Conservation (phyloP, 129 eudicot genomes). For the Rutidosis leptorrhynchoides region DNA sequence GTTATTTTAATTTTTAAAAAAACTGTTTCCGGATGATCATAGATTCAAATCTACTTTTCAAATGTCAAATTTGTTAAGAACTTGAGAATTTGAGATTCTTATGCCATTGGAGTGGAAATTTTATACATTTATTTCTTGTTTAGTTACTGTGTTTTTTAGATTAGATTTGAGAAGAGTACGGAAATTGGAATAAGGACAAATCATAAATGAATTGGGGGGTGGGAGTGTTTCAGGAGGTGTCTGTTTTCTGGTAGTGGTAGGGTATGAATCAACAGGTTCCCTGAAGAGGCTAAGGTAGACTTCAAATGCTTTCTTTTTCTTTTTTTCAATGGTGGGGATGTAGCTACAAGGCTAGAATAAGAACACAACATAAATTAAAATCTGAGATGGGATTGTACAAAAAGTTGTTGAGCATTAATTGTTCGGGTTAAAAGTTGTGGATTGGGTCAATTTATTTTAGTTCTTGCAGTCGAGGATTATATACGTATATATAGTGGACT, state of each 20-base stretch:
- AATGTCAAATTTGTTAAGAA: constrained; percentile 1
- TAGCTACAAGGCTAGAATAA: too few species aligned
- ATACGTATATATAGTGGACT: too few species aligned
- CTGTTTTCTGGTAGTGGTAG: constrained; percentile 11
- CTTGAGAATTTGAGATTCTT: constrained; percentile 1
- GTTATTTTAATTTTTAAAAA: too few species aligned
- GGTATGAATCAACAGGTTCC: constrained; percentile 18
- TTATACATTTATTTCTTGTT: not conserved
- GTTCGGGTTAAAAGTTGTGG: too few species aligned
- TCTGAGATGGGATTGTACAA: too few species aligned
- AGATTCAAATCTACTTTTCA: not conserved
- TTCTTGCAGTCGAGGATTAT: too few species aligned
- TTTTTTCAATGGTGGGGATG: too few species aligned
- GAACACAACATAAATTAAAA: too few species aligned
- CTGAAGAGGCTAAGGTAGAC: not conserved
- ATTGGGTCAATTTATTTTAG: too few species aligned
- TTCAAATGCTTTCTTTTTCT: too few species aligned
- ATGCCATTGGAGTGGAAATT: constrained; percentile 3
- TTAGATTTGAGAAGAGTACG: not conserved
- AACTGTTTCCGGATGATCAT: not conserved
- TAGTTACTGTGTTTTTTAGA: not conserved
- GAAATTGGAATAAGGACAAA: constrained; percentile 4
- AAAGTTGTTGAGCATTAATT: too few species aligned
- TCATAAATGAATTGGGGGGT: not conserved
- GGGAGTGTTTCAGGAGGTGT: constrained; percentile 12